phyloP scores from a whole-genome alignment of 208 protist species.

The Leishmania mexicana region DNA sequence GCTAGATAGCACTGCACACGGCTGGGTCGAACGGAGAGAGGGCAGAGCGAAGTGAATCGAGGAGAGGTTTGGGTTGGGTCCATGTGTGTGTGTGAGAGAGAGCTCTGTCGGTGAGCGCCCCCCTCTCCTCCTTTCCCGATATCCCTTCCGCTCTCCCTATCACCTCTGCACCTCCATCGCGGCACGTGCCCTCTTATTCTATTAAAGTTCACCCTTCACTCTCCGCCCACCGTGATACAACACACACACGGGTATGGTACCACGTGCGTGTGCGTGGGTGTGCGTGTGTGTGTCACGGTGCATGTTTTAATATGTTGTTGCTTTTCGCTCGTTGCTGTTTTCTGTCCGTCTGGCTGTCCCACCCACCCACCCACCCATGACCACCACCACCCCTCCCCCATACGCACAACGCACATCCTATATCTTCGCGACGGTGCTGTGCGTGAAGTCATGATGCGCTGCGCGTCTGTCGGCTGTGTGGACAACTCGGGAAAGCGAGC shows the following conservation, averaged over 20 bases:
- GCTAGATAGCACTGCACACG: neutral
- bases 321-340: neutral
- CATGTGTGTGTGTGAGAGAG: neutral
- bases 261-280: neutral
- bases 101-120: neutral
- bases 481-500: no score
- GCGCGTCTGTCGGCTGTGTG: no score
- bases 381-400: neutral
- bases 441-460: no score
- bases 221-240: no score
- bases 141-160: neutral
- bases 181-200: no score
- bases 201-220: no score
- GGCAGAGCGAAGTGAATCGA: conserved; percentile 5
- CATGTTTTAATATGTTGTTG: neutral
- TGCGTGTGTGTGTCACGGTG: neutral
- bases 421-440: no score
- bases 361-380: neutral
- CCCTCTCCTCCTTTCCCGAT: neutral
- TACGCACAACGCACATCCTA: neutral
- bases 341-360: neutral
- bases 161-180: no score
- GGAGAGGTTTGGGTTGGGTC: neutral
- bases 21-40: neutral
- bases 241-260: neutral